Evolutionary conservation across 2,329 filamentous ascomycete species (phyloP).

Genomic region (Rhynchosporium graminicola): DNA sequence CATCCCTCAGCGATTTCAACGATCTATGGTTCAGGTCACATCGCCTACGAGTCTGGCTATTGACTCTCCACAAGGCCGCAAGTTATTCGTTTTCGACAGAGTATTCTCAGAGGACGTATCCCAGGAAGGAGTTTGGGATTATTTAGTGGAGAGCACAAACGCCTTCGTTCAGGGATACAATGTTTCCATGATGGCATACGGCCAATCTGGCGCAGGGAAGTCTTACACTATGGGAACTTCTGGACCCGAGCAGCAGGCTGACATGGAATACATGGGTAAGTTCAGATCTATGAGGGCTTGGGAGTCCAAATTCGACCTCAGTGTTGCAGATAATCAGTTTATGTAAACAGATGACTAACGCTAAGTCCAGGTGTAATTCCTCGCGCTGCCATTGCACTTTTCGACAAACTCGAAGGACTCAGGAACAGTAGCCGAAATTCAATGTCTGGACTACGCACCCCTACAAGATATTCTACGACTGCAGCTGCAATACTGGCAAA

Average conservation of each 20-base stretch:
- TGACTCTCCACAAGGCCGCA: slow-evolving; percentile 88
- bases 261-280: slow-evolving; percentile 77
- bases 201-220: slow-evolving; percentile 96
- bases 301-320: neutral
- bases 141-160: slow-evolving; percentile 83
- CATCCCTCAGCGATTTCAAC: slow-evolving; percentile 93
- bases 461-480: slow-evolving; percentile 71
- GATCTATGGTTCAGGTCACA: slow-evolving; percentile 86
- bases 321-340: neutral
- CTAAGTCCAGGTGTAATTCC: slow-evolving; percentile 79
- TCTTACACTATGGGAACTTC: slow-evolving; percentile 99
- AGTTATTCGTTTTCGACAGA: slow-evolving; percentile 94
- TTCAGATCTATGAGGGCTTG: slow-evolving; percentile 23
- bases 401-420: slow-evolving; percentile 76
- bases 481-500: slow-evolving; percentile 29
- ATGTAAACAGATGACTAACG: slow-evolving; percentile 25
- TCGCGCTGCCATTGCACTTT: slow-evolving; percentile 80
- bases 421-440: slow-evolving; percentile 58
- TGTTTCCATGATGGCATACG: slow-evolving; percentile 94
- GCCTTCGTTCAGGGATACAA: slow-evolving; percentile 97
- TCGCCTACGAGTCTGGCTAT: slow-evolving; percentile 83
- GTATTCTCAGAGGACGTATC: slow-evolving; percentile 83
- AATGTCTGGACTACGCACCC: slow-evolving; percentile 77
- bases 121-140: slow-evolving; percentile 93
- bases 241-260: slow-evolving; percentile 73